These are phyloP conservation scores for Curvularia sp. DNA, from an alignment of 2,329 filamentous ascomycete species.

Conservation along the genomic window DNA sequence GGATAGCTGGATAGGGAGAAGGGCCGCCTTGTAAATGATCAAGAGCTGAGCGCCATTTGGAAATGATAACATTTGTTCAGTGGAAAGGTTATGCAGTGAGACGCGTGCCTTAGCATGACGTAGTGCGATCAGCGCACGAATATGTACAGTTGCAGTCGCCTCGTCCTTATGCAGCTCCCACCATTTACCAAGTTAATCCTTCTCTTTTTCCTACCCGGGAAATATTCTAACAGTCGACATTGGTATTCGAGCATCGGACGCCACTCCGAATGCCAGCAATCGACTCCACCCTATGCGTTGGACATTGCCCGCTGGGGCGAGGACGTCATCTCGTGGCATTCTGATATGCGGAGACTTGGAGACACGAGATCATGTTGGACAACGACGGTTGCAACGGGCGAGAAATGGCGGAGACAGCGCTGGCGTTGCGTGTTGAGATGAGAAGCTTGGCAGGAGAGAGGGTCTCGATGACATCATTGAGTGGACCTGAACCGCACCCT, in stretches of 20 bases:
- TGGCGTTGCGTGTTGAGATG: neutral
- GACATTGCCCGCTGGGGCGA: neutral
- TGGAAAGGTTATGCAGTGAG: neutral
- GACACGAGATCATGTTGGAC: neutral
- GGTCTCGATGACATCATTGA: conserved; percentile 13
- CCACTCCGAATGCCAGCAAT: neutral
- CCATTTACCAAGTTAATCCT: neutral
- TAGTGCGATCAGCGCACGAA: neutral
- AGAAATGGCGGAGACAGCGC: conserved; percentile 15
- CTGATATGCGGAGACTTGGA: neutral
- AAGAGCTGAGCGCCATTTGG: neutral
- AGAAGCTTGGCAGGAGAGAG: conserved; percentile 1
- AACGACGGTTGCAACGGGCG: conserved; percentile 22
- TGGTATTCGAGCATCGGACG: neutral
- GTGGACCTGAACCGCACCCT: conserved; percentile 2
- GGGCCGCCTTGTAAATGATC: neutral
- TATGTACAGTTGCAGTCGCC: neutral
- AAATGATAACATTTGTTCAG: too few relatives aligned
- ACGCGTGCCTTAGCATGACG: neutral
- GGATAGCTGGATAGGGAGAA: neutral
- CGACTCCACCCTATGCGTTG: neutral
- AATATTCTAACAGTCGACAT: neutral
- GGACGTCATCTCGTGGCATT: neutral
- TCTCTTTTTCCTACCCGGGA: neutral
- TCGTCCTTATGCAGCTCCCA: neutral